Evolutionary conservation across 345 rosid genomes (phyloP), one percentile per base, ranked within the genome.

Genomic region (Zanthoxylum bungeanum): DNA sequence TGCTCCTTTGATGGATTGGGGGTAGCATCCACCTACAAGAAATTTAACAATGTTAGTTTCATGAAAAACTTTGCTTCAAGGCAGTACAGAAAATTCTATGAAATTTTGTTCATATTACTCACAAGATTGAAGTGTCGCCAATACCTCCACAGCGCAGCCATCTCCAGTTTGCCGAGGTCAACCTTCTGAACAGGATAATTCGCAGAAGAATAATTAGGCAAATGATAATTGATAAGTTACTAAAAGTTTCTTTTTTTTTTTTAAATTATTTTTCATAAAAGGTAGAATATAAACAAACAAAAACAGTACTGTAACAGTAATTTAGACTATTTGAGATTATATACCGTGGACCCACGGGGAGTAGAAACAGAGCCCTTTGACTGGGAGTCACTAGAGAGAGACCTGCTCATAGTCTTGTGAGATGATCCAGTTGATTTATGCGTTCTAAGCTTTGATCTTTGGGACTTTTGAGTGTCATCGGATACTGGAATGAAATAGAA

Each of bases 91-190:
- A 14, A 36, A 0, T 62, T 40, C 33, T 17, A 56, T 53, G 28
- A 5, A 73, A n/a, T 40, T 37, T 34, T 33, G 49, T 51, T 24
- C 10, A 7, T 9, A 63, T 47, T 28, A 78, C 97, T 86, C 74
- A 94, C 98, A 9, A 92, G 97, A 87, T 94, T 92, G 80, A 89
- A 94, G 72, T 94, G 93, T 74, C 87, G 89, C 89, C 86, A 81
- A 75, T 94, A 92, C 89, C 89, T 89, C 90, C 88, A 82, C 51
- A 95, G 78, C 9, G 98, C 95, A 77, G 89, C 84, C 84, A 85
- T 88, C 85, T 95, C 98, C 84, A 92, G 77, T 78, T 91, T 95
- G 87, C 92, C 85, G 17, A 95, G 89, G 85, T 95, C 98, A 77
- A 90, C 86, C 79, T 83, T 94, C 93, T 94, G 81, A 68, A 55